Percentiles rank a stretch among this genome's conserved stretches.
phyloP scores from a whole-genome alignment of 75 land plant genomes.

The Chamaecyparis obtusa region DNA sequence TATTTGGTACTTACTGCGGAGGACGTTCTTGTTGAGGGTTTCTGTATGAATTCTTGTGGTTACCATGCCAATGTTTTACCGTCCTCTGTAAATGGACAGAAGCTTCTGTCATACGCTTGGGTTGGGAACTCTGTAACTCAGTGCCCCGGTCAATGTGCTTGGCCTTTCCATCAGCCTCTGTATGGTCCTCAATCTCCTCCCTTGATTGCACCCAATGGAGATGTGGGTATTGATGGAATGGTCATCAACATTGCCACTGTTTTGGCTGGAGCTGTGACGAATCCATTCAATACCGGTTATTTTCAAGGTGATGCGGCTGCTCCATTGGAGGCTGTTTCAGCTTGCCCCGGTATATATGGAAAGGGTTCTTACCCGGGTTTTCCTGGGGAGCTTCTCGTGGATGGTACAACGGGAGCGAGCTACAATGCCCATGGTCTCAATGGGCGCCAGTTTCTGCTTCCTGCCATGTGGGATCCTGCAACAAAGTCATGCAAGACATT shows the following conservation, averaged over 20 bases:
- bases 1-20: conserved; percentile 42
- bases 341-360: conserved; percentile 70
- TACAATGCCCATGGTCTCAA: conserved; percentile 65
- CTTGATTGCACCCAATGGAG: conserved; percentile 57
- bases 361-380: conserved; percentile 68
- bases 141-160: conserved; percentile 82
- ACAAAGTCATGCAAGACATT: conserved; percentile 34
- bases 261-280: conserved; percentile 68
- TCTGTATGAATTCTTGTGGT: conserved; percentile 49
- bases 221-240: conserved; percentile 75
- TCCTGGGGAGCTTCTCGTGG: conserved; percentile 63
- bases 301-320: conserved; percentile 58
- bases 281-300: conserved; percentile 65
- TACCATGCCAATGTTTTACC: conserved; percentile 17
- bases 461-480: conserved; percentile 67
- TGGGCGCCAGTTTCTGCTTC: conserved; percentile 67
- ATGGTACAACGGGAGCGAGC: conserved; percentile 56
- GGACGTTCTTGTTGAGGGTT: conserved; percentile 42
- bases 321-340: conserved; percentile 67
- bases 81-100: not conserved
- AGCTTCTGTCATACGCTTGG: conserved; percentile 48
- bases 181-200: conserved; percentile 68
- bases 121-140: conserved; percentile 66
- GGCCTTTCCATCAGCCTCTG: conserved; percentile 70
- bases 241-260: conserved; percentile 63